Evolutionary conservation across 2,329 filamentous ascomycete species (phyloP).

Genomic region (Colletotrichum filicis): DNA sequence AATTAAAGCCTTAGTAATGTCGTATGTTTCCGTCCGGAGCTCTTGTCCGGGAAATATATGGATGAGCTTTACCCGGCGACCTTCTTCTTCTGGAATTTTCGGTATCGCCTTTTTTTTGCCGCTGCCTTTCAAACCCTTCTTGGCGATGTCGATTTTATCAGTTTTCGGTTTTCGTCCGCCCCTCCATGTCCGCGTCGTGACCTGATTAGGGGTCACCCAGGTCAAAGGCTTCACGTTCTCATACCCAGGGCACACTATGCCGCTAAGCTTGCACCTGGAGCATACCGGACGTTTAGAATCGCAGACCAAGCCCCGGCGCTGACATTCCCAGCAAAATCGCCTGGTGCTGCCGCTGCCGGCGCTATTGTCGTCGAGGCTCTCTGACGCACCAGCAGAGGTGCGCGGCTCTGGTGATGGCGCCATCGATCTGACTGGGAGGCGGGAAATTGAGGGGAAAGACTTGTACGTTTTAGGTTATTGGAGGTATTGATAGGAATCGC

Average conservation of each 20-base stretch:
- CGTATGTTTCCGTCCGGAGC: slow-evolving; percentile 19
- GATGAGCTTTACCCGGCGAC: not conserved
- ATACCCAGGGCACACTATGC: slow-evolving; percentile 52
- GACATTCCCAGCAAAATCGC: slow-evolving; percentile 54
- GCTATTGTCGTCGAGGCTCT: not conserved
- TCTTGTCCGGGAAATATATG: slow-evolving; percentile 16
- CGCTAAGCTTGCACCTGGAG: slow-evolving; percentile 45
- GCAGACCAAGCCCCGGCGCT: slow-evolving; percentile 50
- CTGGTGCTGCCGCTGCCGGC: not conserved
- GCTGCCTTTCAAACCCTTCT: not conserved
- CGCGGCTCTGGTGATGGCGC: not conserved
- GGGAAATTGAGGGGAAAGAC: not conserved
- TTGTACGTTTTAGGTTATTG: slow-evolving; percentile 21
- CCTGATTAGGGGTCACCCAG: slow-evolving; percentile 45
- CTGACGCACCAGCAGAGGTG: not conserved
- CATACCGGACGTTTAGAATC: slow-evolving; percentile 49
- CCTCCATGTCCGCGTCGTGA: slow-evolving; percentile 36
- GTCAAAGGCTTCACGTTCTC: slow-evolving; percentile 49
- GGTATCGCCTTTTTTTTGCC: not conserved
- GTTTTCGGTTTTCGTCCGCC: slow-evolving; percentile 3
- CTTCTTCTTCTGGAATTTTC: not conserved
- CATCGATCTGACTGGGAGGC: not conserved
- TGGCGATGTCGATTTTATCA: not conserved
- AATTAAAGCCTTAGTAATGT: slow-evolving; percentile 20
- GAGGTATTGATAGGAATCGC: not conserved